Evolutionary conservation across 257 asterid species (phyloP), one percentile per base, ranked within the genome.

Genomic region (Nicotiana sylvestris): DNA sequence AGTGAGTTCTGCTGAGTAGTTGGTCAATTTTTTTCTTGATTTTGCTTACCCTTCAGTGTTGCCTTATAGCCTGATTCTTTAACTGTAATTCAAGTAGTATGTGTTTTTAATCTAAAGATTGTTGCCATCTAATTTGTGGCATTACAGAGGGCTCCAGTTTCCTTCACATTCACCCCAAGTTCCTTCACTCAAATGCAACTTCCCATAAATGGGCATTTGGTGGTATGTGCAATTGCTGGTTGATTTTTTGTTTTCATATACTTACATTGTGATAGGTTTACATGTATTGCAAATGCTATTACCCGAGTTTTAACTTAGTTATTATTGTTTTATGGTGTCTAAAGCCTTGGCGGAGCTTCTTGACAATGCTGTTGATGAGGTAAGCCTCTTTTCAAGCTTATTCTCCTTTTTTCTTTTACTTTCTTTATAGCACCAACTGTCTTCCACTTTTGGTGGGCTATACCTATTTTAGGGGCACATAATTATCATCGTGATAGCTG

Each of bases 131-230:
- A 49, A 49, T 51, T 27, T 49, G 80, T 49, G 62, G 80, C 80
- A 74, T 87, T 88, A 85, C 96, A 95, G 98, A 89, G 87, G 90
- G 97, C 82, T 85, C 95, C 16, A 87, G 91, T 82, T 88, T 91
- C 89, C 92, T 95, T 78, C 96, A 87, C 64, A 88, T 95, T 78
- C 99, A 95, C 84, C 99, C 99, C 55, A 95, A 94, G 84, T 95
- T 95, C 89, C 97, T 95, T 80, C 99, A 95, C 83, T 95, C 99
- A 74, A 95, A 95, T 86, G 99, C 99, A 61, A 95, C 98, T 78
- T 95, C 99, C 43, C 99, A 95, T 88, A 95, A 95, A 88, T 95
- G 99, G 99, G 98, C 90, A 66, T 95, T 95, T 82, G 99, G 99
- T 84, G 99, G 99, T 95, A 91, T 65, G 97, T 76, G 33, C 81